phyloP scores from a whole-genome alignment of 495 filamentous ascomycete species.

The Penicillium coffeae region DNA sequence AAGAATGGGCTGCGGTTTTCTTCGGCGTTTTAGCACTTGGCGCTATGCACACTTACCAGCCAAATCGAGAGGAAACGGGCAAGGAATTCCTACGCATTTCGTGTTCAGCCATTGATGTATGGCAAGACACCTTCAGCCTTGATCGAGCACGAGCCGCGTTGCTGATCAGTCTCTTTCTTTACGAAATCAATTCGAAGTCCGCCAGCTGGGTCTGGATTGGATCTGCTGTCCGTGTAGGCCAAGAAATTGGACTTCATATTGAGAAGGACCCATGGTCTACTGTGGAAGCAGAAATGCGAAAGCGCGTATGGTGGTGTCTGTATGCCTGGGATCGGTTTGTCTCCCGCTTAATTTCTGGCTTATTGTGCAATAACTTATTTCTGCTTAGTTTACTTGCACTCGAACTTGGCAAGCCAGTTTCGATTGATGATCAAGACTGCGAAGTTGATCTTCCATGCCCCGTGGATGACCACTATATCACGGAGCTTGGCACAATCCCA shows the following conservation, averaged over 20 bases:
- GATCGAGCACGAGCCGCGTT: constrained; percentile 73
- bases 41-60: constrained; percentile 66
- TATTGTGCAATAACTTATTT: constrained; percentile 8
- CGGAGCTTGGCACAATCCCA: constrained; percentile 54
- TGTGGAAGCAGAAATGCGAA: constrained; percentile 83
- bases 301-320: constrained; percentile 91
- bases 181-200: constrained; percentile 83
- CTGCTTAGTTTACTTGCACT: constrained; percentile 62
- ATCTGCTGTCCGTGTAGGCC: constrained; percentile 75
- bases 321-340: constrained; percentile 85
- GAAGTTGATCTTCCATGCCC: constrained; percentile 76
- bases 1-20: constrained; percentile 76
- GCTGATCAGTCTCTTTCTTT: constrained; percentile 74
- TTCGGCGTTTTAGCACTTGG: constrained; percentile 85
- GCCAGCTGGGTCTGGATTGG: constrained; percentile 90
- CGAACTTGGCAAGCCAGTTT: constrained; percentile 74
- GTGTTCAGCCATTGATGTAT: constrained; percentile 68
- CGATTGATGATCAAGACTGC: constrained; percentile 89
- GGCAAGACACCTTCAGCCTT: constrained; percentile 76
- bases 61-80: constrained; percentile 56
- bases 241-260: constrained; percentile 81
- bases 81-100: constrained; percentile 69
- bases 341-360: background rate
- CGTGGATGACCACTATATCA: constrained; percentile 78
- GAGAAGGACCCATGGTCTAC: constrained; percentile 70